Base-by-base conservation (phyloP, 257 asterid species). In the Petrea volubilis region DNA sequence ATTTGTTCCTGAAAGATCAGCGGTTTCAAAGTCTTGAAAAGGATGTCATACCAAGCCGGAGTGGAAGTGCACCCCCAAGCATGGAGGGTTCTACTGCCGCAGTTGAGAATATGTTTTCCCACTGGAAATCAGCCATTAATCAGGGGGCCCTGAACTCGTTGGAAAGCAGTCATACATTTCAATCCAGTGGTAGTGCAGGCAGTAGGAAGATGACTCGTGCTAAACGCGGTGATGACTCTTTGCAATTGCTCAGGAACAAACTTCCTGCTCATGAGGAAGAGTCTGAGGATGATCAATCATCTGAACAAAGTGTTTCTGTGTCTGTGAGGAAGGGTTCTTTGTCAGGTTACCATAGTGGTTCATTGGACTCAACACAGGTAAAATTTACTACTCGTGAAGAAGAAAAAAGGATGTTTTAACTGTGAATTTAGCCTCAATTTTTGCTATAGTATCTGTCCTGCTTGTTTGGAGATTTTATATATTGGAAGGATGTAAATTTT, bases 41-140 rank as follows among this genome's bases (percentile, higher is more conserved):
- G 68, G 84, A 75, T 60, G 63, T 70, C 33, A 52, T 70, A 14
- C 86, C 88, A 20, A 68, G 75, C 70, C 83, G 88, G 64, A 75
- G 88, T 50, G 88, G 53, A 52, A 83, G 88, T 78, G 88, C 88
- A 47, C 88, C 88, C 14, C 88, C 88, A 4, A 83, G 86, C 82
- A 80, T 83, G 86, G 88, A 76, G 67, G 88, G 84, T 68, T 83
- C 88, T 43, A 28, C 67, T 24, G 70, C 81, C 3, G 82, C 88
- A 20, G 20, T 83, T 1, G 84, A 71, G 71, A 73, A 51, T 70
- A 75, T 80, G 23, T 34, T 72, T 65, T 66, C 84, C 50, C 56
- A 43, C 8, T 61, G 71, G 63, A 70, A 46, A 63, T 71, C 71
- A 46, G 46, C 73, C 18, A 28, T 50, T n/a, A 43, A 36, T 70